Evolutionary conservation across 208 protist genomes (phyloP).

Genomic region (Leishmania braziliensis): DNA sequence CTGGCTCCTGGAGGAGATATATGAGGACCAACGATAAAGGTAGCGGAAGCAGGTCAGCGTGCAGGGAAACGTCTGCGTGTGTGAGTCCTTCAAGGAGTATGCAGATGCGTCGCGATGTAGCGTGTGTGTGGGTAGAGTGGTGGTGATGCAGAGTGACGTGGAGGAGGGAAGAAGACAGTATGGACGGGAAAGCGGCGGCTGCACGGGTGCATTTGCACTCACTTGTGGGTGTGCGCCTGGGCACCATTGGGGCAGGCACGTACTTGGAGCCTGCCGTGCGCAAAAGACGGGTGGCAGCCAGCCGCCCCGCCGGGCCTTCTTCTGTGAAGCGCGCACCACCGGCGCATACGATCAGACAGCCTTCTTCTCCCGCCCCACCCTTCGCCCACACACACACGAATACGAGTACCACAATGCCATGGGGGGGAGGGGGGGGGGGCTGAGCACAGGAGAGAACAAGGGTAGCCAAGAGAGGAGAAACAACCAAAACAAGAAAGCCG

Average conservation of each 20-base stretch:
- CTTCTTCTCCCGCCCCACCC: background rate
- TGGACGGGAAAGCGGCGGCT: background rate
- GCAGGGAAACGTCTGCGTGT: background rate
- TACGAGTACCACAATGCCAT: background rate
- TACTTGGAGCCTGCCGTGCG: background rate
- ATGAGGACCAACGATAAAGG: background rate
- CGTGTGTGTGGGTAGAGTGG: background rate
- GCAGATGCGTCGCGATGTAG: background rate
- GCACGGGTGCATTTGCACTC: background rate
- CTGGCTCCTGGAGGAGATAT: background rate
- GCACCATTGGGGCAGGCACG: background rate
- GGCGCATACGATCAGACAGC: background rate
- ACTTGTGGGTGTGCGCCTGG: background rate
- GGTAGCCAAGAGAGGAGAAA: background rate
- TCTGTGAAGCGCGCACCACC: background rate
- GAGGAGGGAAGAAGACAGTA: background rate
- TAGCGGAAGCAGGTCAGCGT: background rate
- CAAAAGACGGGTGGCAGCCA: background rate
- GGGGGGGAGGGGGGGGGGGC: background rate
- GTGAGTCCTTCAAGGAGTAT: background rate
- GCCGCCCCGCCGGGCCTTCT: background rate
- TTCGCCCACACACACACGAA: background rate
- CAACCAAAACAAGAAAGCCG: background rate
- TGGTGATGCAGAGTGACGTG: background rate
- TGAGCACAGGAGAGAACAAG: background rate